These are phyloP conservation scores for Candida vaughaniae DNA, from an alignment of 805 yeast species.

Conservation along the genomic window DNA sequence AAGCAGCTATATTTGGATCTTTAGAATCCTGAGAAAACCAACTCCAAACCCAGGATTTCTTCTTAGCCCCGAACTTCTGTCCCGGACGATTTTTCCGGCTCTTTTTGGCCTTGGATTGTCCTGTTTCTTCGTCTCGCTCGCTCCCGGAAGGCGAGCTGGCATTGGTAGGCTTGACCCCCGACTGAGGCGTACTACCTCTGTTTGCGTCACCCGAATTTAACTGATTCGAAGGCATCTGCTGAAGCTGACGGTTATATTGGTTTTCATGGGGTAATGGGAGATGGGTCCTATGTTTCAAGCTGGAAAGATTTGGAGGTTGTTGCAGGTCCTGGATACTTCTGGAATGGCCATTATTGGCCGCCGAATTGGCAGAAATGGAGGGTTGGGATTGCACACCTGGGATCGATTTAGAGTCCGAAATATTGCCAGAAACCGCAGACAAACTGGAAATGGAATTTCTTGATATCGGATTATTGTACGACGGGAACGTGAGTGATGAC, in stretches of 20 bases:
- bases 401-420: no score
- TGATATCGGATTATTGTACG: slow-evolving; percentile 9
- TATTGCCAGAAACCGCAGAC: no score
- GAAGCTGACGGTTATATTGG: background rate
- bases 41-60: slow-evolving; percentile 63
- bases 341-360: no score
- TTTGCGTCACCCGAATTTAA: no score
- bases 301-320: background rate
- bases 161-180: background rate
- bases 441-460: no score
- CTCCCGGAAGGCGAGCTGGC: background rate
- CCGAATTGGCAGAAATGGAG: no score
- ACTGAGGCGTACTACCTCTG: background rate
- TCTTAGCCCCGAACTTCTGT: slow-evolving; percentile 58
- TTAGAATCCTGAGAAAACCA: slow-evolving; percentile 55
- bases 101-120: slow-evolving; percentile 16
- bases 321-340: no score
- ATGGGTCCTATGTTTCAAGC: slow-evolving; percentile 10
- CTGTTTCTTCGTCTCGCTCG: background rate
- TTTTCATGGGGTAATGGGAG: slow-evolving; percentile 14
- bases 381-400: no score
- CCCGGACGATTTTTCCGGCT: slow-evolving; percentile 50
- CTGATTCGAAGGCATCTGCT: no score
- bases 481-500: slow-evolving; percentile 12
- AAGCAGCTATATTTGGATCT: slow-evolving; percentile 51